These are phyloP conservation scores for Xylogone sp. DNA, from an alignment of 2,329 filamentous ascomycete species.

Conservation along the genomic window DNA sequence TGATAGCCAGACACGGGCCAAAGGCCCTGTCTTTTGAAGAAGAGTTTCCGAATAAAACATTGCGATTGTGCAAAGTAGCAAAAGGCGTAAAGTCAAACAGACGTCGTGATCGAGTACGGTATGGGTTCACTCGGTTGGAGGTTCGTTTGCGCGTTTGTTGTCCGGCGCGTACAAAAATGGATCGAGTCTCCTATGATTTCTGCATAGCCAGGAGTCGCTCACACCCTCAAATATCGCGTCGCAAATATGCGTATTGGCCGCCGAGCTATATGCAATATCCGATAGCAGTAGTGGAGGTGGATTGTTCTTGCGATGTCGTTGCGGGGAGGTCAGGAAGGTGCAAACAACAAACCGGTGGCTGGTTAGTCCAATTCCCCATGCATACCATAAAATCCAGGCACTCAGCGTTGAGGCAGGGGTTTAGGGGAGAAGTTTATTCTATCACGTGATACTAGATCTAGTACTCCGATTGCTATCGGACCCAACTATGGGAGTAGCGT, in stretches of 20 bases:
- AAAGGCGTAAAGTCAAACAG: slow-evolving; percentile 11
- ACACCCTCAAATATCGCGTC: not conserved
- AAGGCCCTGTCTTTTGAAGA: slow-evolving; percentile 91
- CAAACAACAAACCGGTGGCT: not conserved
- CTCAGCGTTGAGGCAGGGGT: not conserved
- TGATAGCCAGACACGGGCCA: slow-evolving; percentile 97
- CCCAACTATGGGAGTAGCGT: too few species aligned
- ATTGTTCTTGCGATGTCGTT: not conserved
- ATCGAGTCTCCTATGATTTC: not conserved
- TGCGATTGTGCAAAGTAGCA: slow-evolving; percentile 28
- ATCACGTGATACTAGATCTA: too few species aligned
- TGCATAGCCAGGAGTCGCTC: not conserved
- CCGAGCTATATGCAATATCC: not conserved
- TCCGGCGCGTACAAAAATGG: not conserved
- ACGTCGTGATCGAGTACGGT: not conserved
- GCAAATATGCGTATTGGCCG: not conserved
- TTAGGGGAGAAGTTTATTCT: not conserved
- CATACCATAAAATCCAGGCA: not conserved
- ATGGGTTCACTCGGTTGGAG: not conserved
- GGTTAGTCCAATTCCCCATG: not conserved
- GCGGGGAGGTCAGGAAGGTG: not conserved
- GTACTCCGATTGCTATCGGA: too few species aligned
- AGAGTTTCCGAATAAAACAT: slow-evolving; percentile 99
- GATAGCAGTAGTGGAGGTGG: not conserved
- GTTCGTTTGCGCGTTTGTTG: not conserved